These are phyloP conservation scores for Rhytidiadelphus loreus DNA, from an alignment of 225 moss, liverwort and hornwort genomes.

Conservation along the genomic window DNA sequence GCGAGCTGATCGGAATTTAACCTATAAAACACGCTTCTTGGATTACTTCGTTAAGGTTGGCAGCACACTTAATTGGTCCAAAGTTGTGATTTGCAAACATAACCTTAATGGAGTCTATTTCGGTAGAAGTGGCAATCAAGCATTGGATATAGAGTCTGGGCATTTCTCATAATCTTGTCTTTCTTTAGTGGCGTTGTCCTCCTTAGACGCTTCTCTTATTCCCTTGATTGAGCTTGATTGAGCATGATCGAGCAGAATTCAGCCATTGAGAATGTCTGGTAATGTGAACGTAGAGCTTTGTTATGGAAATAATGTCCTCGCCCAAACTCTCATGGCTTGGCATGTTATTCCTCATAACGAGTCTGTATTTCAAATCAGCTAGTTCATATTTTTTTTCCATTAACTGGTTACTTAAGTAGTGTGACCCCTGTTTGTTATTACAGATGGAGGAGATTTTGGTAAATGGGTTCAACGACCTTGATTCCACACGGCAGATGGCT, in stretches of 20 bases:
- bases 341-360: not conserved
- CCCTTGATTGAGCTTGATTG: not conserved
- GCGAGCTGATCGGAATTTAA: constrained; percentile 47
- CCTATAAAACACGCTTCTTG: constrained; percentile 14
- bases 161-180: not conserved
- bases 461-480: constrained; percentile 24
- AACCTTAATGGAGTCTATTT: not conserved
- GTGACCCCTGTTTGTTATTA: not conserved
- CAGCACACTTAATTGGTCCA: not conserved
- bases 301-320: not conserved
- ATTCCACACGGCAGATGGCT: constrained; percentile 22
- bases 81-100: not conserved
- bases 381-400: no score
- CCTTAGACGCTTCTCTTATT: not conserved
- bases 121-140: not conserved
- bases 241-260: not conserved
- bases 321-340: not conserved
- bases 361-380: not conserved
- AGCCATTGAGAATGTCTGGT: not conserved
- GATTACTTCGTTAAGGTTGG: constrained; percentile 20
- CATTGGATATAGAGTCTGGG: not conserved
- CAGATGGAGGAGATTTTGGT: constrained; percentile 22
- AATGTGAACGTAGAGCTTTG: not conserved
- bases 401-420: not conserved
- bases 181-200: not conserved